Evolutionary conservation across 345 rosid species (phyloP).

Genomic region (Aquilaria sinensis): DNA sequence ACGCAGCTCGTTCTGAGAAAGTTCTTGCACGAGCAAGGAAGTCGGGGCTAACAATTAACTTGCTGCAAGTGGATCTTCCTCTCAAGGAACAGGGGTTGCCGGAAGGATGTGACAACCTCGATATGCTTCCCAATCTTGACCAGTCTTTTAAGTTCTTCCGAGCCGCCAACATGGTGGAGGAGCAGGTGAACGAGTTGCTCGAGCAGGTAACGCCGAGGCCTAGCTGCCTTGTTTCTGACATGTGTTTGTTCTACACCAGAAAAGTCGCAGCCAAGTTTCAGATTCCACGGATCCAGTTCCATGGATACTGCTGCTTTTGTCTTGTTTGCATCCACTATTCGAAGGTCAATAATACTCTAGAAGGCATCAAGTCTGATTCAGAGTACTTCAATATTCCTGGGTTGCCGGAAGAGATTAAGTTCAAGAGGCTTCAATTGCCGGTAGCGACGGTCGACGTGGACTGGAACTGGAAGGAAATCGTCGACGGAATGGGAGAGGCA

Average conservation of each 20-base stretch:
- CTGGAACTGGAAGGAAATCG: neutral
- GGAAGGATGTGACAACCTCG: slow-evolving; percentile 12
- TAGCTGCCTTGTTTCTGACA: slow-evolving; percentile 32
- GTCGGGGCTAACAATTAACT: slow-evolving; percentile 19
- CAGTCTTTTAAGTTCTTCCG: slow-evolving; percentile 11
- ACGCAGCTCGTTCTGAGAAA: slow-evolving; percentile 17
- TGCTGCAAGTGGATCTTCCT: slow-evolving; percentile 9
- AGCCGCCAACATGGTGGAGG: slow-evolving; percentile 10
- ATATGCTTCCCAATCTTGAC: slow-evolving; percentile 1
- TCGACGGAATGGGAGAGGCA: slow-evolving; percentile 8
- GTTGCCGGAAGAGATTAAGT: slow-evolving; percentile 18
- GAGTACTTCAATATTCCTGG: slow-evolving; percentile 27
- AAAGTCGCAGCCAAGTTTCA: slow-evolving; percentile 16
- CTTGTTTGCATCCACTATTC: slow-evolving; percentile 18
- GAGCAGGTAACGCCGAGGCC: slow-evolving; percentile 3
- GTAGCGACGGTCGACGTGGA: neutral
- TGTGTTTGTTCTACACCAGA: slow-evolving; percentile 18
- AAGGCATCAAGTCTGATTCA: slow-evolving; percentile 15
- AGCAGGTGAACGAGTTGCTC: slow-evolving; percentile 14
- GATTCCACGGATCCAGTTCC: slow-evolving; percentile 30
- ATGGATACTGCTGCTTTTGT: slow-evolving; percentile 31
- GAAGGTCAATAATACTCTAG: slow-evolving; percentile 8
- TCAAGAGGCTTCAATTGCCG: slow-evolving; percentile 24
- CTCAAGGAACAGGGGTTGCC: neutral
- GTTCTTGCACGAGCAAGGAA: slow-evolving; percentile 13